Evolutionary conservation across 495 filamentous ascomycete species (phyloP), one percentile per base, ranked within the genome.

Genomic region (Neurospora pannonica): DNA sequence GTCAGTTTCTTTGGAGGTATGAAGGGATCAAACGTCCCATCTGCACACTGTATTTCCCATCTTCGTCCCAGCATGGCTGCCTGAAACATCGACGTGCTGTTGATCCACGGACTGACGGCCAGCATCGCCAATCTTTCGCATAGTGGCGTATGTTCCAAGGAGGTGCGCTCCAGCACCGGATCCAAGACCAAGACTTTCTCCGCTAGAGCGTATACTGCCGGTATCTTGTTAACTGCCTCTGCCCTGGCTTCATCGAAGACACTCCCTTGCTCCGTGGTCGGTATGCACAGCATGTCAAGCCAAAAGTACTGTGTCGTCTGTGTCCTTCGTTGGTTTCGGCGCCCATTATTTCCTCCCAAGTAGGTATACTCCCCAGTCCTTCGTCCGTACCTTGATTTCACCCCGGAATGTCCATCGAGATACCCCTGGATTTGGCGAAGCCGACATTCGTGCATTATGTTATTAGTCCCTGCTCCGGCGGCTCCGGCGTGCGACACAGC

Each of bases 241-340:
- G 75, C 62, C 36, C 78, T 48, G 4, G 72, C 37, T 37, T 75
- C 72, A 17, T 37, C 48, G 0, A 72, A 31, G 4, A 48, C n/a
- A 48, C 8, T 1, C 19, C 43, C 43, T 28, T 28, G 4, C 21
- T 70, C 73, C 15, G 40, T 75, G 0, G 72, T 72, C 11, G 78
- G 78, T 72, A 79, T 77, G 9, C 78, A 79, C 11, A 79, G 39
- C 11, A 75, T 76, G 24, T 79, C 78, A 15, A 79, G 77, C 78
- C 78, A 79, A 37, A 79, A 74, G 42, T 73, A 79, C 11, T 60
- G 48, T 3, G 48, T 28, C 21, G 21, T 28, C 4, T 60, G 11
- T 60, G 21, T 15, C 48, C 4, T 43, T 77, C 1, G 78, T 70
- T 21, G 70, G 38, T 34, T 40, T 39, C 2, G 71, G 15, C 43